These are phyloP conservation scores for Cucurbita pepo DNA, from an alignment of 306 rosid genomes.

Conservation along the genomic window DNA sequence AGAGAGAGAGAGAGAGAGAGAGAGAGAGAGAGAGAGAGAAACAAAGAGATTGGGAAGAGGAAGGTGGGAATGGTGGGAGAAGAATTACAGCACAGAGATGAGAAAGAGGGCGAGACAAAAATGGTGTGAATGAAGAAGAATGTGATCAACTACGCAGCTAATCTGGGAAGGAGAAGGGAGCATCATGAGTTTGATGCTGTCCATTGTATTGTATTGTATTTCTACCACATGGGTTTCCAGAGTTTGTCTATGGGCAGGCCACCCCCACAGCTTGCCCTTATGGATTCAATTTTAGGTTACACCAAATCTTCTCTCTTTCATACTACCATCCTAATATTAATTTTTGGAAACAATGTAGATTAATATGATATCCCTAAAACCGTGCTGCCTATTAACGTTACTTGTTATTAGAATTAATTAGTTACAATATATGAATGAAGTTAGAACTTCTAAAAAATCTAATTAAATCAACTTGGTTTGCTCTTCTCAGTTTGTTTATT, in stretches of 20 bases:
- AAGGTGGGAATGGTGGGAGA: background rate
- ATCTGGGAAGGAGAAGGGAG: background rate
- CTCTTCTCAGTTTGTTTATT: background rate
- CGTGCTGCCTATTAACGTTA: background rate
- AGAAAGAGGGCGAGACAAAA: conserved; percentile 14
- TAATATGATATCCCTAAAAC: background rate
- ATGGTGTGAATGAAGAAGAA: conserved; percentile 10
- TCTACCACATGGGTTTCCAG: conserved; percentile 4
- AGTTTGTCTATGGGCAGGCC: background rate
- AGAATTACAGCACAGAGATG: conserved; percentile 43
- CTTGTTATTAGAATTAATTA: background rate
- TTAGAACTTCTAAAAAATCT: background rate
- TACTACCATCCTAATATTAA: background rate
- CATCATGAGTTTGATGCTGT: background rate
- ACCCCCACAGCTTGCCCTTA: background rate
- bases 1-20: conserved; percentile 4
- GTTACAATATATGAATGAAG: background rate
- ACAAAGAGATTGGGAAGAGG: conserved; percentile 10
- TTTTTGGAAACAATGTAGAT: background rate
- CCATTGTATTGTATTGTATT: background rate
- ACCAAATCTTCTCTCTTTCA: background rate
- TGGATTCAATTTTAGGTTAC: background rate
- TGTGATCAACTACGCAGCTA: conserved; percentile 35
- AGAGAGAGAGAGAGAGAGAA: background rate
- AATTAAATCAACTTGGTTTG: too few relatives aligned